Conservation (phyloP, 495 filamentous ascomycete genomes). For the Penicillium cosmopolitanum region DNA sequence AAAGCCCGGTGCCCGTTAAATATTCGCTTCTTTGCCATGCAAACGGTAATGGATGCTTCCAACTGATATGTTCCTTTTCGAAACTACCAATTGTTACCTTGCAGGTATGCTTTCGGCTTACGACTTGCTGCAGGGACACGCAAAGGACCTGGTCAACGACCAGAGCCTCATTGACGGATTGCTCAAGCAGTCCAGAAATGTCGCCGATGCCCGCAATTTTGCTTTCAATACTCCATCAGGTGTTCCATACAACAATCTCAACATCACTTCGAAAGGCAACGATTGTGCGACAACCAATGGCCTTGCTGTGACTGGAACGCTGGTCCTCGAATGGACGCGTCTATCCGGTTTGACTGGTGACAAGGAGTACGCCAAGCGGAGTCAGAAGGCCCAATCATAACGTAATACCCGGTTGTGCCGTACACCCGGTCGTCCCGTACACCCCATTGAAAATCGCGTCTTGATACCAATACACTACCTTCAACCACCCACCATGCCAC, state of each 20-base stretch:
- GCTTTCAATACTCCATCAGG: conserved; percentile 79
- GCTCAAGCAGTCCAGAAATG: conserved; percentile 65
- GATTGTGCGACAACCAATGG: conserved; percentile 61
- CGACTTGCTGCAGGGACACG: conserved; percentile 75
- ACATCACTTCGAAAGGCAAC: conserved; percentile 55
- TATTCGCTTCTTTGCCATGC: too few relatives aligned
- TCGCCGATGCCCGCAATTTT: conserved; percentile 74
- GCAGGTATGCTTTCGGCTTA: conserved; percentile 81
- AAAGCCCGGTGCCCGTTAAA: too few relatives aligned
- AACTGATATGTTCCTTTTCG: too few relatives aligned
- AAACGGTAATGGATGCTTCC: too few relatives aligned
- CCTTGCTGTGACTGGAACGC: conserved; percentile 70
- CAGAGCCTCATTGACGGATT: conserved; percentile 55
- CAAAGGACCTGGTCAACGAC: conserved; percentile 53
- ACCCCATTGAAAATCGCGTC: too few relatives aligned
- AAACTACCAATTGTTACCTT: conserved; percentile 88
- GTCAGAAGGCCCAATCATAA: conserved; percentile 73
- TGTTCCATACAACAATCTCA: conserved; percentile 74
- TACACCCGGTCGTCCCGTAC: too few relatives aligned
- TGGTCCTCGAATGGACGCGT: conserved; percentile 85
- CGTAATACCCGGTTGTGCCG: too few relatives aligned
- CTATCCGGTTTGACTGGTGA: conserved; percentile 78
- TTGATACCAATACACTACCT: too few relatives aligned
- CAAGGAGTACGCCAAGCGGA: conserved; percentile 63
- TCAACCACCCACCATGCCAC: too few relatives aligned